Base-by-base conservation (phyloP, 2,329 filamentous ascomycete genomes). In the Acephala macrosclerotiorum region DNA sequence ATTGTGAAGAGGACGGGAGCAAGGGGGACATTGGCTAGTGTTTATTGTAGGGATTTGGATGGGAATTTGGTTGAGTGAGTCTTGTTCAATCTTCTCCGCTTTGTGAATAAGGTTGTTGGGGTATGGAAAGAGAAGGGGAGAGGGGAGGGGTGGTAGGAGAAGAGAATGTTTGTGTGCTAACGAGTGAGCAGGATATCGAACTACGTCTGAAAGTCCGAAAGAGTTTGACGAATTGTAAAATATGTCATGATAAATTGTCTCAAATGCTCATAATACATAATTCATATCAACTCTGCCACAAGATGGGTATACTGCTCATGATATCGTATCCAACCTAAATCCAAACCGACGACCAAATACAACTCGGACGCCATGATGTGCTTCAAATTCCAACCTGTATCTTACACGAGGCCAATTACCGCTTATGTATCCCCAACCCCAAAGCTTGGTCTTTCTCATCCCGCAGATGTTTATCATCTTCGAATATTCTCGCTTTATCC, bases 31-130 rank as follows among this genome's bases (percentile, higher is more conserved):
- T 76, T 90, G 53, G 77, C 80, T 60, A 89, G 87, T 74, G 79
- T 89, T 2, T 89, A 89, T 75, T 81, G 87, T 59, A 78, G 86
- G 42, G 87, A 89, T 75, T 86, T 86, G 1, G 87, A 89, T 76
- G 85, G 83, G 5, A 89, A 89, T 74, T 70, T 89, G 68, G 82
- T 89, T 47, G 87, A 89, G 87, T 89, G 59, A 70, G 70, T n/a
- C n/a, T n/a, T n/a, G n/a, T n/a, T n/a, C n/a, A n/a, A n/a, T n/a
- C n/a, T n/a, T n/a, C n/a, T n/a, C n/a, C n/a, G n/a, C n/a, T 38
- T 49, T 56, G 25, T 49, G 42, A 49, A 36, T 53, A 59, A 45
- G 61, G 51, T 9, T 49, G 16, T 20, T 4, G 22, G 22, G 35
- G 20, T 25, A 36, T 12, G 56, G 20, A 36, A 62, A 22, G 16